These are phyloP conservation scores for Penicillium sp. DNA, from an alignment of 2,329 filamentous ascomycete genomes.

Conservation along the genomic window DNA sequence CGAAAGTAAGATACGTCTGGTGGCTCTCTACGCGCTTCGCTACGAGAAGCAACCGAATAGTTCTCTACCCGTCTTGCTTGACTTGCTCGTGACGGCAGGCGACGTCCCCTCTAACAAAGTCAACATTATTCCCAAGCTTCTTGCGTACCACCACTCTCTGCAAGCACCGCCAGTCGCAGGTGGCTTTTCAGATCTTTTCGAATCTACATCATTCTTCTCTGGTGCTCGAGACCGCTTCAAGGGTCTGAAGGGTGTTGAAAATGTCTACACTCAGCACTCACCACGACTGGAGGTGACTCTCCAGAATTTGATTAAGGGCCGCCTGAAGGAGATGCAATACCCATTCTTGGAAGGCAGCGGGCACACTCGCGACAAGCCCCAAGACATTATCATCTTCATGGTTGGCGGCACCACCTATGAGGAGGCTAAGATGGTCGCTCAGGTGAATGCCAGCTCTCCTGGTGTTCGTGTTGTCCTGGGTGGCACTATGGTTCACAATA, in stretches of 20 bases:
- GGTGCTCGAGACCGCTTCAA: slow-evolving; percentile 86
- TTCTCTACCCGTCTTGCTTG: slow-evolving; percentile 78
- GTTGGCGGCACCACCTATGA: slow-evolving; percentile 93
- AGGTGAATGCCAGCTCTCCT: slow-evolving; percentile 86
- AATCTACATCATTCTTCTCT: slow-evolving; percentile 86
- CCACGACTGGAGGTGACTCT: slow-evolving; percentile 83
- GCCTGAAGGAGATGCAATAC: slow-evolving; percentile 81
- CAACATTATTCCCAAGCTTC: slow-evolving; percentile 76
- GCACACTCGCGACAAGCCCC: slow-evolving; percentile 88
- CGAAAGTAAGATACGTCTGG: slow-evolving; percentile 83
- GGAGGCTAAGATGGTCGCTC: slow-evolving; percentile 93
- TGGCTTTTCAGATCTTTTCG: slow-evolving; percentile 88
- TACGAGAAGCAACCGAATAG: slow-evolving; percentile 87
- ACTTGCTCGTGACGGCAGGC: slow-evolving; percentile 82
- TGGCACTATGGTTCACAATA: slow-evolving; percentile 86
- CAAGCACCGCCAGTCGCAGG: slow-evolving; percentile 74
- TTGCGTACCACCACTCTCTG: slow-evolving; percentile 83
- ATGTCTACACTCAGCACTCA: slow-evolving; percentile 97
- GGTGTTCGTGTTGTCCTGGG: slow-evolving; percentile 87
- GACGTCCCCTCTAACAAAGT: slow-evolving; percentile 74
- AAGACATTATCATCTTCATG: slow-evolving; percentile 95
- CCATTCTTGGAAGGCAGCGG: slow-evolving; percentile 90
- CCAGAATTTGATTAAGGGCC: slow-evolving; percentile 90
- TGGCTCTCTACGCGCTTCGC: slow-evolving; percentile 90
- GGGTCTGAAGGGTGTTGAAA: slow-evolving; percentile 94